A percentile compares a stretch with the other conserved stretches of the same genome.
Conservation (phyloP, 768 basidiomycete species). For the Lactarius tabidus region DNA sequence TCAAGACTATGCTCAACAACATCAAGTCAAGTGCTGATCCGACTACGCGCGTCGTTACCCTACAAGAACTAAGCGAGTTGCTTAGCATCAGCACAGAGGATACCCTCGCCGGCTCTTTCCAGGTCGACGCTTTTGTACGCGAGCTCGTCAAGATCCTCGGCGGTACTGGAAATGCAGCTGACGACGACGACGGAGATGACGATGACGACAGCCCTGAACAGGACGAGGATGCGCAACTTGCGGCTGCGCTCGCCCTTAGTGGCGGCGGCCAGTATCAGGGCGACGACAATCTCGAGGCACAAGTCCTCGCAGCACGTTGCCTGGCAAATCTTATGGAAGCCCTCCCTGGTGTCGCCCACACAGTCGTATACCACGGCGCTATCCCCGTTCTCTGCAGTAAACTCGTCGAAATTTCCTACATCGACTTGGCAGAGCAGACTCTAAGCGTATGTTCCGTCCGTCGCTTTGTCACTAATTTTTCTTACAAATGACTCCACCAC, state of each 20-base stretch:
- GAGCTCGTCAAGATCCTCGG: conserved; percentile 91
- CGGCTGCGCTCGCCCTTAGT: conserved; percentile 83
- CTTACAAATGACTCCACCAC: conserved; percentile 22
- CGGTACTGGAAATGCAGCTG: conserved; percentile 64
- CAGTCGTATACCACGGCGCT: conserved; percentile 96
- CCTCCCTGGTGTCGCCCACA: conserved; percentile 95
- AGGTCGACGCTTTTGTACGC: conserved; percentile 85
- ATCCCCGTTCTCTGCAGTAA: conserved; percentile 98
- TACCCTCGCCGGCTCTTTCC: conserved; percentile 93
- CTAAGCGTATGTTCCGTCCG: conserved; percentile 68
- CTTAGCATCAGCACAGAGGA: conserved; percentile 97
- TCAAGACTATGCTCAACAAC: conserved; percentile 87
- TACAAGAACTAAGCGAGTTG: conserved; percentile 93
- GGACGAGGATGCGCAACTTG: conserved; percentile 84
- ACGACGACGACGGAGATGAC: conserved; percentile 66
- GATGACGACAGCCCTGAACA: conserved; percentile 58
- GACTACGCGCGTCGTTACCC: conserved; percentile 78
- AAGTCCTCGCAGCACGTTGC: conserved; percentile 94
- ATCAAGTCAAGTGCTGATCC: conserved; percentile 83
- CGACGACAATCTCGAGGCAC: conserved; percentile 88
- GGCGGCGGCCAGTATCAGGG: conserved; percentile 57
- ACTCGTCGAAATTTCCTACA: conserved; percentile 93
- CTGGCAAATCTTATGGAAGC: conserved; percentile 98
- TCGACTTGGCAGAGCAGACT: conserved; percentile 97
- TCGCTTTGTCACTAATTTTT: conserved; percentile 13